These are phyloP conservation scores for Microsporum audouinii DNA, from an alignment of 2,329 filamentous ascomycete genomes.

Conservation along the genomic window DNA sequence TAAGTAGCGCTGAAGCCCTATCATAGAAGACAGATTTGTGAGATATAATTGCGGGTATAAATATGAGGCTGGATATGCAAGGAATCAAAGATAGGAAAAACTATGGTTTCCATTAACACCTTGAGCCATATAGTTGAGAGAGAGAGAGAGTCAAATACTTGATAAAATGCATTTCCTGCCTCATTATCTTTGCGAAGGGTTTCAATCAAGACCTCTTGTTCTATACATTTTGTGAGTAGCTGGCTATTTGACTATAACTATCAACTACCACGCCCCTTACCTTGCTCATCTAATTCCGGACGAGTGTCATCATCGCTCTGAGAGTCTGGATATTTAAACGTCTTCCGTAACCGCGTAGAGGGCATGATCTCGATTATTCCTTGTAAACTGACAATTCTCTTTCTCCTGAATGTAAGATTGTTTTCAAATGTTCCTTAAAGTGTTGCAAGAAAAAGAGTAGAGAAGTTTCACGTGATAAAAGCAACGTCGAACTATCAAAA, in stretches of 20 bases:
- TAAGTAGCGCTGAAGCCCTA: constrained; percentile 19
- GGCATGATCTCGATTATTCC: constrained; percentile 6
- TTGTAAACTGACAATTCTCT: neutral
- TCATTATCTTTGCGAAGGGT: constrained; percentile 28
- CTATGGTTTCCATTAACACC: constrained; percentile 16
- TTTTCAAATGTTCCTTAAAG: neutral
- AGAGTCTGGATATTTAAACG: constrained; percentile 63
- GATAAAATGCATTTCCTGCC: constrained; percentile 30
- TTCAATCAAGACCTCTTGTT: constrained; percentile 34
- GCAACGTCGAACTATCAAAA: too few species aligned
- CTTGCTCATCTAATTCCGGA: constrained; percentile 64
- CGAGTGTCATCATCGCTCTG: constrained; percentile 44
- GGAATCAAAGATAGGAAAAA: constrained; percentile 29
- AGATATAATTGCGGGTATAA: constrained; percentile 9
- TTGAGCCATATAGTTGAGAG: neutral
- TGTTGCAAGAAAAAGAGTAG: too few species aligned
- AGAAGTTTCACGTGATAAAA: too few species aligned
- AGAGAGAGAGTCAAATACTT: constrained; percentile 20
- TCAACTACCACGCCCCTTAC: constrained; percentile 29
- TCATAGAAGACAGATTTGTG: constrained; percentile 15
- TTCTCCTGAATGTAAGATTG: neutral
- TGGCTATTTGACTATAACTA: neutral
- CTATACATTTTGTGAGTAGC: constrained; percentile 15
- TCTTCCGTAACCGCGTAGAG: constrained; percentile 58
- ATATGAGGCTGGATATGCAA: constrained; percentile 7